Percentiles rank a stretch among this genome's conserved stretches.
These are phyloP conservation scores for Sporothrix brasiliensis DNA, from an alignment of 2,329 filamentous ascomycete genomes.

Conservation along the genomic window DNA sequence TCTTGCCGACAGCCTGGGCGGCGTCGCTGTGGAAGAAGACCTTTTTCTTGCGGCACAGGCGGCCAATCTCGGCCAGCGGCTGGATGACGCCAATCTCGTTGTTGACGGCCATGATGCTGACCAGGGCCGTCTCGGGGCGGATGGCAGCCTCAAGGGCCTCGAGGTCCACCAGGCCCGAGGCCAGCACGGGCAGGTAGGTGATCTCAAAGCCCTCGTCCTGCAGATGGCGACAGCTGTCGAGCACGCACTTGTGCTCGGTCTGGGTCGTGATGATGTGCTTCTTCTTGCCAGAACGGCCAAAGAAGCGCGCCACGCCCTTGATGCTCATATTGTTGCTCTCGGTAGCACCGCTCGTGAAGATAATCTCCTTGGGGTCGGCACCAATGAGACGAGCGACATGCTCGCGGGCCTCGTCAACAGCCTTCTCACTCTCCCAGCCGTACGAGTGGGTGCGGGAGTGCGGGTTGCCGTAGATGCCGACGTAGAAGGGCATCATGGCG, in stretches of 20 bases:
- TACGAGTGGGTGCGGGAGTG: conserved; percentile 97
- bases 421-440: conserved; percentile 97
- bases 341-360: conserved; percentile 96
- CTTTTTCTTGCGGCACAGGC: conserved; percentile 86
- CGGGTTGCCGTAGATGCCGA: conserved; percentile 92
- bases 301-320: conserved; percentile 96
- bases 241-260: conserved; percentile 98
- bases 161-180: conserved; percentile 82
- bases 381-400: conserved; percentile 87
- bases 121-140: conserved; percentile 83
- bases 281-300: conserved; percentile 91
- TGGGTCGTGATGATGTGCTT: conserved; percentile 97
- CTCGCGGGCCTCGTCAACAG: conserved; percentile 80
- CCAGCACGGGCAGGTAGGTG: conserved; percentile 92
- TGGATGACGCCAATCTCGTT: conserved; percentile 99
- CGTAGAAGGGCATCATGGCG: conserved; percentile 93
- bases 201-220: conserved; percentile 96
- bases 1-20: conserved; percentile 98
- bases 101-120: conserved; percentile 99
- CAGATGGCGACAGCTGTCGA: conserved; percentile 94
- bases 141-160: conserved; percentile 85
- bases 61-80: conserved; percentile 89
- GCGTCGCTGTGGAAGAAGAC: conserved; percentile 98
- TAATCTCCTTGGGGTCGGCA: conserved; percentile 95
- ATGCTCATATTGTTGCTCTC: conserved; percentile 99